These are phyloP conservation scores for Psilocybe tampanensis DNA, from an alignment of 768 basidiomycete species.

Conservation along the genomic window DNA sequence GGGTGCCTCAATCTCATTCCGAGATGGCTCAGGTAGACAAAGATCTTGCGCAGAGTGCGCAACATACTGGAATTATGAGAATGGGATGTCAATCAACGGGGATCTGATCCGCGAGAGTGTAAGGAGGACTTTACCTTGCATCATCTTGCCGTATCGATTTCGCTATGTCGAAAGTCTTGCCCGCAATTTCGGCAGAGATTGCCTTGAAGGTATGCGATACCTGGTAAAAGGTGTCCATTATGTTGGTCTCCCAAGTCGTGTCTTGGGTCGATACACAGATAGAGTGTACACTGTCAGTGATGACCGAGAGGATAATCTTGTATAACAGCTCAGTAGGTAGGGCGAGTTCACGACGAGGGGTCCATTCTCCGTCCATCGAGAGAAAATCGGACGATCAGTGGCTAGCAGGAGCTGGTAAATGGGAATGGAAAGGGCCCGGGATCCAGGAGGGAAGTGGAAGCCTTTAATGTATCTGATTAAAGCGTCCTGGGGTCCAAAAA, in stretches of 20 bases:
- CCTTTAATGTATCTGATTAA: not conserved
- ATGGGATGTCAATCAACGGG: not conserved
- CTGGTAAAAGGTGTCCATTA: conserved; percentile 31
- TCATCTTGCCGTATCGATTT: conserved; percentile 15
- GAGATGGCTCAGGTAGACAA: conserved; percentile 24
- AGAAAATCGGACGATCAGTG: conserved; percentile 8
- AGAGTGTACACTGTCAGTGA: conserved; percentile 35
- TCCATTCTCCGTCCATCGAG: conserved; percentile 11
- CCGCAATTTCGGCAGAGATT: conserved; percentile 34
- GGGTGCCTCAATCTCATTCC: conserved; percentile 26
- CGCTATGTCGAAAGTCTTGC: conserved; percentile 34
- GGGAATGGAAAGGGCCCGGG: not conserved
- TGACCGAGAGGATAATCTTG: conserved; percentile 31
- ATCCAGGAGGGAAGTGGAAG: not conserved
- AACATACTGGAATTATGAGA: conserved; percentile 15
- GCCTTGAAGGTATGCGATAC: conserved; percentile 37
- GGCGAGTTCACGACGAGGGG: conserved; percentile 19
- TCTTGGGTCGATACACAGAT: conserved; percentile 32
- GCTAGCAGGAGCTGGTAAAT: not conserved
- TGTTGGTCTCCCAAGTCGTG: conserved; percentile 35
- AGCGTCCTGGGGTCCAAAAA: not conserved
- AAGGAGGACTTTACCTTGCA: conserved; percentile 14
- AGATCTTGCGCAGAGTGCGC: conserved; percentile 20
- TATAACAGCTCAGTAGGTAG: conserved; percentile 41
- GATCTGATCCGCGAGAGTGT: not conserved